Evolutionary conservation across 1,284 basidiomycete species (phyloP), one percentile per base, ranked within the genome.

Genomic region (Inonotus obliquus): DNA sequence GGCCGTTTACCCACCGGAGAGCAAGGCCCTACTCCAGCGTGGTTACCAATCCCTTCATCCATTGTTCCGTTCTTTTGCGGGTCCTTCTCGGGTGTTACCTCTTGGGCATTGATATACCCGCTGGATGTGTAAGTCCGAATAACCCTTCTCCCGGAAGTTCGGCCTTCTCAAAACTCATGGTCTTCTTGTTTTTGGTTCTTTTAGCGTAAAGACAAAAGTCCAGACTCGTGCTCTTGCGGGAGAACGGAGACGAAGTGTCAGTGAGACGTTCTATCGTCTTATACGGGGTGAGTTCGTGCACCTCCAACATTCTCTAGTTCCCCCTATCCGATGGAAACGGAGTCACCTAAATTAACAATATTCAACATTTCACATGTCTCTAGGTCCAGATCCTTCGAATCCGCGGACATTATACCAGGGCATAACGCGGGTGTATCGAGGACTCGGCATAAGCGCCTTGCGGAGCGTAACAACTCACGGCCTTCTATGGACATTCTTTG

Each of bases 121-220:
- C 77, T 91, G 58, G 89, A 92, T 69, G 90, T 92, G 89, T 91
- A 73, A 74, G 86, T 76, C 14, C 27, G 19, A 35, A 7, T 45
- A 55, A 32, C 25, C 13, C 29, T 14, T 39, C 19, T 62, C 13
- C 25, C 23, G 52, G 29, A 55, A 52, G 61, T 10, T 59, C 23
- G 14, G 14, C 61, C 23, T 44, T 44, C 41, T 44, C 19, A 7
- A 21, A n/a, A 17, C 41, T 44, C 19, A 44, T 3, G 3, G 10
- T 58, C 11, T 45, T 29, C 51, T 41, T 47, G 10, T 53, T 6
- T 45, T 4, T 29, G 47, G 38, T 49, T 39, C 48, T 14, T 72
- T 67, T 67, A 91, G 94, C 57, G 91, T 96, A 61, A 97, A 97
- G 77, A 96, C 94, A 0, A 94, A 95, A 71, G 82, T 96, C 38